Evolutionary conservation across 495 filamentous ascomycete species (phyloP), one percentile per base, ranked within the genome.

Genomic region (Chaetomium fimeti): DNA sequence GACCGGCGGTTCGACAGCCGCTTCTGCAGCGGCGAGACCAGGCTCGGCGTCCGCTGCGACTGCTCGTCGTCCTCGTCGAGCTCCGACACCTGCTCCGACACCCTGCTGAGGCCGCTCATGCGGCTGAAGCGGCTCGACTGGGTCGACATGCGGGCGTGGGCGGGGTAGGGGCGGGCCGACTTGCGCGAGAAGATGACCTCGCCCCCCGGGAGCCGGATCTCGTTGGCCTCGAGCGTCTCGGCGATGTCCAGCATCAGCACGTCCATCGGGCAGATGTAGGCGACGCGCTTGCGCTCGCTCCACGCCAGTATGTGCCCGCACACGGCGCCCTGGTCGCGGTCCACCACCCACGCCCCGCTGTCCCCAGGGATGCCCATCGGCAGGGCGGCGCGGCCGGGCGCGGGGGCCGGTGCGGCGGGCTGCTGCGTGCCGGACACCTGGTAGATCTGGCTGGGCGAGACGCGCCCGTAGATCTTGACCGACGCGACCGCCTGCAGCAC

Each of bases 211-310:
- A 89, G 75, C 13, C 78, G 69, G 12, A 89, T 78, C 25, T 77
- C 77, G 3, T 66, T 65, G 0, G 86, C 88, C 12, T 82, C 83
- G 7, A 98, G 79, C 1, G 87, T 90, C 49, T 87, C 85, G 22
- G 86, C 85, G 63, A 98, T 97, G 70, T 98, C 93, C 43, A 87
- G 82, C 18, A 97, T 80, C 22, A 95, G 77, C 7, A 97, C 83
- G 59, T 98, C 90, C 93, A 98, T 98, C 3, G 93, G 93, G 62
- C 90, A 90, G 65, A 98, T 92, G 76, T 94, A 97, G 11, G 91
- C 90, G 38, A 88, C 86, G 65, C 84, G 82, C 69, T 85, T 91
- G 63, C 84, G 84, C 57, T 85, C 84, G 60, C 86, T 92, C 85
- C 89, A 95, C 11, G 93, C 93, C 13, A 97, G 80, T 16, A 98